phyloP scores from a whole-genome alignment of 208 protist species.

The Trypanosomatidae sp. region DNA sequence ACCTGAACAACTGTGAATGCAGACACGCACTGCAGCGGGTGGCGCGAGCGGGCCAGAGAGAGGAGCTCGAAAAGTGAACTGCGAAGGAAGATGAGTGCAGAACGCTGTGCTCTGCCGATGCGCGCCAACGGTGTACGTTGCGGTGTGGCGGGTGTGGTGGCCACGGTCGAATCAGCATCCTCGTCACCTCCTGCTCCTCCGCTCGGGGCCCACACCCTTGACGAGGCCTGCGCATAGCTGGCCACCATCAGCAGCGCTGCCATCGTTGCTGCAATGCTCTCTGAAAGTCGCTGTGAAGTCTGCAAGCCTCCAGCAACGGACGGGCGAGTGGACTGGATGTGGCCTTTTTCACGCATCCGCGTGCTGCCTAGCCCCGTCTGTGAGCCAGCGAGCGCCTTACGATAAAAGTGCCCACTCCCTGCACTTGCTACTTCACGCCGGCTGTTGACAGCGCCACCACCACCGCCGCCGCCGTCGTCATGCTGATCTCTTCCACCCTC shows the following conservation, averaged over 20 bases:
- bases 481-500: neutral
- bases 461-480: neutral
- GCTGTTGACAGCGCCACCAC: neutral
- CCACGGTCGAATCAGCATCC: neutral
- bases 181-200: neutral
- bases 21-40: neutral
- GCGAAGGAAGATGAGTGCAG: constrained; percentile 3
- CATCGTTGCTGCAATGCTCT: constrained; percentile 1
- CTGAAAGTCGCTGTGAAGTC: neutral
- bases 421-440: neutral
- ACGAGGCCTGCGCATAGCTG: constrained; percentile 13
- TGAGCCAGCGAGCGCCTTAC: neutral
- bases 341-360: neutral
- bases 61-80: neutral
- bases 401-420: neutral
- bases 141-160: neutral
- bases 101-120: neutral
- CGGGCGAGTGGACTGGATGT: neutral
- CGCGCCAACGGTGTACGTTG: neutral
- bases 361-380: neutral
- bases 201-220: constrained; percentile 8
- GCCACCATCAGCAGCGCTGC: constrained; percentile 12
- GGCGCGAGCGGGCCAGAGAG: neutral
- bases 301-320: neutral
- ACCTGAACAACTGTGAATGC: neutral